Evolutionary conservation across 306 rosid species (phyloP), one percentile per base, ranked within the genome.

Genomic region (Styphnolobium japonicum): DNA sequence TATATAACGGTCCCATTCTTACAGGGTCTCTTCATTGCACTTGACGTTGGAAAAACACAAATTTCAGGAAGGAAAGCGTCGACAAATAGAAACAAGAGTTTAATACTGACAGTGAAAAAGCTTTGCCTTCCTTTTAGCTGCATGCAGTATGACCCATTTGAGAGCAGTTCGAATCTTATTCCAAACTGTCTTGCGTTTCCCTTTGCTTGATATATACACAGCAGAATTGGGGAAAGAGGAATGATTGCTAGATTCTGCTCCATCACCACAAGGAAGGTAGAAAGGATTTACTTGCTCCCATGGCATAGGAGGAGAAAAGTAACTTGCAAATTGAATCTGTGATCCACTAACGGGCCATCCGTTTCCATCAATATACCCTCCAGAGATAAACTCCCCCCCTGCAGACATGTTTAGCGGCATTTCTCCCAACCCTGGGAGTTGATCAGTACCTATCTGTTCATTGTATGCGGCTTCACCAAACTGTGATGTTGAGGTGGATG

Each of bases 161-260:
- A 89, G 11, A 16, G 68, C 77, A 12, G 12, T 77, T 37, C 80
- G 75, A 43, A 86, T 48, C 82, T 75, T 85, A 4, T 67, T 49
- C 89, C 90, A 84, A 14, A 78, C n/a, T 15, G 71, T 87, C 73
- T 76, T 91, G 70, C 57, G 46, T 27, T 70, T 84, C 62, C 82
- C 66, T 23, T 22, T 58, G 64, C 69, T 46, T 22, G 70, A 2
- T 23, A 7, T 37, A 62, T 66, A 19, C 49, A 15, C 10, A 49
- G 19, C 27, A 18, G 19, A 40, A 29, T 39, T 46, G 0, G 21
- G 42, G 22, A 66, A 18, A 40, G 40, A 10, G 3, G 6, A 65
- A 21, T 9, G 22, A 12, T 65, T 25, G 49, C 53, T 45, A 65
- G 2, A 9, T 63, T 76, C 80, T 22, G 82, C 80, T 22, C 52